These are phyloP conservation scores for Hirschioporus abietinus DNA, from an alignment of 768 basidiomycete species.

Conservation along the genomic window DNA sequence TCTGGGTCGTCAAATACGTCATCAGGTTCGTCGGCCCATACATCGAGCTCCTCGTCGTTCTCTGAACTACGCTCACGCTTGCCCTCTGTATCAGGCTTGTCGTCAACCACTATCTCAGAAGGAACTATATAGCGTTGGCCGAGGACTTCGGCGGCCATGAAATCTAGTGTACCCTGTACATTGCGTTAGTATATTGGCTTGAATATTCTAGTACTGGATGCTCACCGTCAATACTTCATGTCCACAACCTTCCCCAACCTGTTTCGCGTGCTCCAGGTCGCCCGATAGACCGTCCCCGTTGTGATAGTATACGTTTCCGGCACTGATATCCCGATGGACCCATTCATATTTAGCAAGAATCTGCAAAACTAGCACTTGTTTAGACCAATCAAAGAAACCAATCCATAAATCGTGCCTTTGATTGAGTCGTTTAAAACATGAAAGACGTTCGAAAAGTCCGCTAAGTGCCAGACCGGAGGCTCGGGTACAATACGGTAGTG, in stretches of 20 bases:
- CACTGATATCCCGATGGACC: slow-evolving; percentile 3
- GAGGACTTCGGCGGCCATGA: slow-evolving; percentile 5
- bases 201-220: not conserved
- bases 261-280: not conserved
- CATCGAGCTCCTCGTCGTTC: not conserved
- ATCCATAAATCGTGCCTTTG: not conserved
- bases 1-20: too few species aligned
- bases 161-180: not conserved
- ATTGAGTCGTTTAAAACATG: not conserved
- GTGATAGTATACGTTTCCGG: not conserved
- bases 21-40: too few species aligned
- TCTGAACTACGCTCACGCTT: too few species aligned
- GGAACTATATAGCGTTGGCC: not conserved
- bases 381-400: not conserved
- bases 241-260: not conserved
- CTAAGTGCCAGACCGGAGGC: not conserved
- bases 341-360: not conserved
- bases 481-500: not conserved
- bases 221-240: not conserved
- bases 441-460: not conserved
- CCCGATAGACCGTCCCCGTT: not conserved
- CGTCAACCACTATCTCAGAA: not conserved
- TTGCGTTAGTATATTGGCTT: not conserved
- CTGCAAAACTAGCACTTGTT: not conserved
- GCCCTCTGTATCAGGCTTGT: not conserved